These are phyloP conservation scores for Amylostereum areolatum DNA, from an alignment of 1,284 basidiomycete genomes.

Conservation along the genomic window DNA sequence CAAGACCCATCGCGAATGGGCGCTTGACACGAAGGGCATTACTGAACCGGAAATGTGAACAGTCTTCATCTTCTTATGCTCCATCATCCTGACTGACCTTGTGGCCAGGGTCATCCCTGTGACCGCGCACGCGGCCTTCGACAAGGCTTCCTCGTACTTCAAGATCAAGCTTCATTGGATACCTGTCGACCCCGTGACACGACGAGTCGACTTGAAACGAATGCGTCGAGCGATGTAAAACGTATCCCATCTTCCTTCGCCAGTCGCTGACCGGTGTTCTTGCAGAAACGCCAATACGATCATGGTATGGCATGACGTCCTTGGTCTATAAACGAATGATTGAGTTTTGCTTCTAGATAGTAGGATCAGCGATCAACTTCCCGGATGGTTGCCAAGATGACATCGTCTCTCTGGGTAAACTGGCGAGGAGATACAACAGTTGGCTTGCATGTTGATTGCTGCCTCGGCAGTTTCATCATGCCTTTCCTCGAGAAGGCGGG, in stretches of 20 bases:
- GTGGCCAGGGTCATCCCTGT: slow-evolving; percentile 69
- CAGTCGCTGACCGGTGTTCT: background rate
- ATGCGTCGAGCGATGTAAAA: slow-evolving; percentile 84
- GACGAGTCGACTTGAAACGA: slow-evolving; percentile 73
- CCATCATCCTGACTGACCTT: slow-evolving; percentile 4
- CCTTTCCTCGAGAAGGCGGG: slow-evolving; percentile 74
- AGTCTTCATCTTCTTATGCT: background rate
- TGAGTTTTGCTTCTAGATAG: slow-evolving; percentile 59
- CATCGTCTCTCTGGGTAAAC: slow-evolving; percentile 72
- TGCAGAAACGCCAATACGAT: slow-evolving; percentile 77
- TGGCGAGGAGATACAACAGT: slow-evolving; percentile 77
- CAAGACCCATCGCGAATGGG: slow-evolving; percentile 95
- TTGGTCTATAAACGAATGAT: too few species aligned
- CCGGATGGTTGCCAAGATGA: slow-evolving; percentile 90
- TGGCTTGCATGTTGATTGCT: slow-evolving; percentile 92
- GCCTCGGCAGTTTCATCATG: slow-evolving; percentile 88
- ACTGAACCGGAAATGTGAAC: slow-evolving; percentile 88
- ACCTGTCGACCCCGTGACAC: slow-evolving; percentile 78
- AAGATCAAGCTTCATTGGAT: slow-evolving; percentile 89
- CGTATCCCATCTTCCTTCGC: slow-evolving; percentile 1
- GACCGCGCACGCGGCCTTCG: slow-evolving; percentile 92
- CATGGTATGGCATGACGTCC: too few species aligned
- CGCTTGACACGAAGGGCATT: slow-evolving; percentile 77
- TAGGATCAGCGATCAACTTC: slow-evolving; percentile 90
- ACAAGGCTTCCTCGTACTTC: slow-evolving; percentile 89